phyloP scores from a whole-genome alignment of 495 filamentous ascomycete species.

The Gamarada debralockiae region DNA sequence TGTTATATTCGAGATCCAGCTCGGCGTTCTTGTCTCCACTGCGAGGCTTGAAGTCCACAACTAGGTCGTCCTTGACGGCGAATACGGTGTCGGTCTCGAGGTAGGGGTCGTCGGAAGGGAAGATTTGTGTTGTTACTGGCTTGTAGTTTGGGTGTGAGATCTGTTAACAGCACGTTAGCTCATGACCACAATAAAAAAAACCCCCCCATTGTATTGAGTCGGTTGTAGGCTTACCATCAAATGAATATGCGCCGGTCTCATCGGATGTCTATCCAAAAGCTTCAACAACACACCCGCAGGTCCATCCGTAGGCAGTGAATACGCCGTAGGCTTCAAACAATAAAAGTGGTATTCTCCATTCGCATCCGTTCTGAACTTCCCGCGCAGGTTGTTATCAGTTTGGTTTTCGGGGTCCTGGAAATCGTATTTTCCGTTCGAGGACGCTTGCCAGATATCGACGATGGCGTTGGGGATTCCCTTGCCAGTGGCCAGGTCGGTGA shows the following conservation, averaged over 20 bases:
- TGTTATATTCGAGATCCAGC: not conserved
- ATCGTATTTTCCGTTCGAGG: slow-evolving; percentile 80
- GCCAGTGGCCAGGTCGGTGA: slow-evolving; percentile 68
- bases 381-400: slow-evolving; percentile 74
- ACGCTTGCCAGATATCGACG: slow-evolving; percentile 84
- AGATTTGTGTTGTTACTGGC: slow-evolving; percentile 58
- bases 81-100: slow-evolving; percentile 60
- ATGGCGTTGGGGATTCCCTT: slow-evolving; percentile 63
- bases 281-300: slow-evolving; percentile 65
- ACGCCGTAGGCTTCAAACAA: slow-evolving; percentile 76
- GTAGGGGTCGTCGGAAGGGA: slow-evolving; percentile 57
- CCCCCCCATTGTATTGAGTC: not conserved
- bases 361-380: slow-evolving; percentile 74
- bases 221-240: slow-evolving; percentile 56
- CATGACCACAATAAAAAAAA: not conserved
- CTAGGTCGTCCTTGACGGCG: slow-evolving; percentile 61
- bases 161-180: slow-evolving; percentile 17
- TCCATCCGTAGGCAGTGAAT: slow-evolving; percentile 67
- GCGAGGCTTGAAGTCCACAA: slow-evolving; percentile 57
- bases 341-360: slow-evolving; percentile 75
- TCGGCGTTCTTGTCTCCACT: too few relatives aligned
- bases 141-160: slow-evolving; percentile 49
- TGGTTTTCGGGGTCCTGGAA: slow-evolving; percentile 79
- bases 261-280: slow-evolving; percentile 73
- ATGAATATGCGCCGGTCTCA: slow-evolving; percentile 80